phyloP scores from a whole-genome alignment of 345 rosid genomes.

The Citrus unshiu region DNA sequence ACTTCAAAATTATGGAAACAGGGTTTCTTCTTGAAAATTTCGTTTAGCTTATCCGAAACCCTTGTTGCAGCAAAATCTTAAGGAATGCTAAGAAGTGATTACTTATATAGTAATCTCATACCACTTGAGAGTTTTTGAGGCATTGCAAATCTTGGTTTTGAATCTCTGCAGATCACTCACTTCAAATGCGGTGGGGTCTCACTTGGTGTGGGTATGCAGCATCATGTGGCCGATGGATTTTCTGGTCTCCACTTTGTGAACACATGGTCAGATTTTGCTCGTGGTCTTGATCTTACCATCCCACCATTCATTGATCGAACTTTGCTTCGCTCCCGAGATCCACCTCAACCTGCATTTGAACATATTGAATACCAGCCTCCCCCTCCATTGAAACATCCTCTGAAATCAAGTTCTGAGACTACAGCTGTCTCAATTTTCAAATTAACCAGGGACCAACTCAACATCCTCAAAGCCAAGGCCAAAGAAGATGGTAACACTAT shows the following conservation, averaged over 20 bases:
- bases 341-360: constrained; percentile 68
- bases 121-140: neutral
- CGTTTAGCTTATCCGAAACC: neutral
- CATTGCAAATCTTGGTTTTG: neutral
- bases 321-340: constrained; percentile 81
- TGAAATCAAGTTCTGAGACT: constrained; percentile 37
- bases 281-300: constrained; percentile 64
- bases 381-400: constrained; percentile 54
- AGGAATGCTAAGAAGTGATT: neutral
- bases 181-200: constrained; percentile 95
- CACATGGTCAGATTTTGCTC: constrained; percentile 92
- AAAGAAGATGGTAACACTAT: constrained; percentile 69
- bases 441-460: constrained; percentile 58
- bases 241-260: constrained; percentile 95
- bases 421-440: constrained; percentile 66
- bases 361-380: constrained; percentile 89
- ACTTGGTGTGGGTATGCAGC: constrained; percentile 99
- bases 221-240: constrained; percentile 90
- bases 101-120: neutral
- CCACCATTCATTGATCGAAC: constrained; percentile 88
- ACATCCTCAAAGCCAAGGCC: constrained; percentile 70
- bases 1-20: too few relatives aligned
- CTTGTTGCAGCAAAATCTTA: neutral
- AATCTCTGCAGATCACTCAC: constrained; percentile 54
- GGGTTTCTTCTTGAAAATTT: neutral